Conservation (phyloP, 208 protist species). For the Acanthamoeba lenticulata region DNA sequence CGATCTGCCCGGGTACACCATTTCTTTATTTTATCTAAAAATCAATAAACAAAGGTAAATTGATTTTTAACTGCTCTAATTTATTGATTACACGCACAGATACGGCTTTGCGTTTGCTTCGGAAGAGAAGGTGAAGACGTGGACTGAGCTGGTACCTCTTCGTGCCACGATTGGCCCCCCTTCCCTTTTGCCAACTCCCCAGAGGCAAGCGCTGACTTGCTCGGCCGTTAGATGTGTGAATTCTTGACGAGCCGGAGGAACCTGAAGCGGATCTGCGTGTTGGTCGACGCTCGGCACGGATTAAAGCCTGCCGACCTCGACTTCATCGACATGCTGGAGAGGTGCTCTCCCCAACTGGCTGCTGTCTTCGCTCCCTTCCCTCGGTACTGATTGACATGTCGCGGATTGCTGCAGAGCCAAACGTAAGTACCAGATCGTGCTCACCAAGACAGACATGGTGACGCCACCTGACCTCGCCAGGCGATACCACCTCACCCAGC, state of each 20-base stretch:
- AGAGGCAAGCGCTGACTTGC: neutral
- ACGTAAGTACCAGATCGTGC: neutral
- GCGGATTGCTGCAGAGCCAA: neutral
- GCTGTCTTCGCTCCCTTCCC: too few relatives aligned
- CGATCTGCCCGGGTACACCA: neutral
- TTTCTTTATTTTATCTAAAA: neutral
- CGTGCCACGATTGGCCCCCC: neutral
- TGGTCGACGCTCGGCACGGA: constrained; percentile 13
- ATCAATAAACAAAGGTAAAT: neutral
- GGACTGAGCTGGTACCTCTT: neutral
- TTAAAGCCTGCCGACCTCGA: neutral
- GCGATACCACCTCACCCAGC: neutral
- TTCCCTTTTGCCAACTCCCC: neutral
- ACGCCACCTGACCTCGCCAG: neutral
- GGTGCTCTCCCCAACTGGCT: neutral
- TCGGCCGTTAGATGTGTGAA: neutral
- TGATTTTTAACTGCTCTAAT: too few relatives aligned
- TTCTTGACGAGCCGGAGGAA: neutral
- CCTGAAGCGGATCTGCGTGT: constrained; percentile 6
- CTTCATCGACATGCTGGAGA: neutral
- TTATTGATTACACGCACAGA: too few relatives aligned
- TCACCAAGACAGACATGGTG: neutral
- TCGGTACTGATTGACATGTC: too few relatives aligned
- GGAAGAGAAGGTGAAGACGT: neutral
- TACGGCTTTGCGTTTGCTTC: constrained; percentile 11